These are phyloP conservation scores for Tillandsia leiboldiana DNA, from an alignment of 176 grass and related monocot genomes.

Conservation along the genomic window DNA sequence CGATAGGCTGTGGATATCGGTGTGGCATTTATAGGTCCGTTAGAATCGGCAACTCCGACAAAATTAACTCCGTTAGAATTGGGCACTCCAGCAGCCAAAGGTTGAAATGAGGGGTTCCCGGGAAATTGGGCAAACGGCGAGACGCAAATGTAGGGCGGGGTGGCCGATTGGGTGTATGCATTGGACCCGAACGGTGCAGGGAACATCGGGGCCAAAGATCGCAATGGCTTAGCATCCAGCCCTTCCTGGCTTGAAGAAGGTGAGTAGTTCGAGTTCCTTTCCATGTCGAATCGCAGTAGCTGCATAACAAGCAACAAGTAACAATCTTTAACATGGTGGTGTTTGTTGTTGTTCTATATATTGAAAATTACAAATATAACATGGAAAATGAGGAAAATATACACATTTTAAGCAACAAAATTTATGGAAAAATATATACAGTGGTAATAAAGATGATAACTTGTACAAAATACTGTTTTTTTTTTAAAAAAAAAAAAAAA, in stretches of 20 bases:
- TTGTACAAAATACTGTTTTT: neutral
- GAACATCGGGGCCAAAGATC: constrained; percentile 83
- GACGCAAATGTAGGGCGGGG: constrained; percentile 46
- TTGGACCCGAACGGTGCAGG: constrained; percentile 61
- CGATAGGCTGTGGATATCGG: constrained; percentile 24
- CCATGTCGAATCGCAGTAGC: neutral
- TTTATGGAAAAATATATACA: neutral
- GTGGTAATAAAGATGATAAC: neutral
- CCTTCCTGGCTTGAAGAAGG: constrained; percentile 34
- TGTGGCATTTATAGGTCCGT: constrained; percentile 33
- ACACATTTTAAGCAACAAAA: neutral
- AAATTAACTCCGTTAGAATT: constrained; percentile 21
- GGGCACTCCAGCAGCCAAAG: constrained; percentile 8
- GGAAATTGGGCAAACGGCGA: constrained; percentile 34
- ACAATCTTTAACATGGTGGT: neutral
- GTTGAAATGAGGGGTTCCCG: constrained; percentile 5
- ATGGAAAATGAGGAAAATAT: neutral
- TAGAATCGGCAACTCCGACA: constrained; percentile 1
- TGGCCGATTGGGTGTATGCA: constrained; percentile 36
- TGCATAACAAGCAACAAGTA: neutral
- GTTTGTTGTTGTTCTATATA: neutral
- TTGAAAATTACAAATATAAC: neutral
- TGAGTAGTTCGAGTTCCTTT: neutral
- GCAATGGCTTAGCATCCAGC: constrained; percentile 60
- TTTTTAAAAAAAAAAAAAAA: neutral